A percentile compares a stretch with the other conserved stretches of the same genome.
These are phyloP conservation scores for Kurtzmaniella quercitrusa DNA, from an alignment of 1,139 yeast species.

Conservation along the genomic window DNA sequence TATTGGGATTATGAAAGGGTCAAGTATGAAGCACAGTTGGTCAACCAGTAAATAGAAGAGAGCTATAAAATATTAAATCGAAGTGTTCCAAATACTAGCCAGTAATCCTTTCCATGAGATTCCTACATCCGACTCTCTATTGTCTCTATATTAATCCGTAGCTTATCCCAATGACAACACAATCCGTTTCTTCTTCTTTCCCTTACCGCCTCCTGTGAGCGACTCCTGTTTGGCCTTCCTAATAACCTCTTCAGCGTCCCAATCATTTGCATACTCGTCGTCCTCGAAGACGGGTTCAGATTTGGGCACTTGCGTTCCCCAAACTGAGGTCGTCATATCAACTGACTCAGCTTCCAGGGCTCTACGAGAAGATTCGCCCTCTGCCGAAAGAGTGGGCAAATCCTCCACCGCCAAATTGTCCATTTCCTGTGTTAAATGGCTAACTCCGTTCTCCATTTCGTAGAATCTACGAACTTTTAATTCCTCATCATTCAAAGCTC, in stretches of 20 bases:
- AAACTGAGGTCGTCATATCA: constrained; percentile 40
- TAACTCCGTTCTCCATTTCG: constrained; percentile 47
- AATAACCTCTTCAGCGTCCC: constrained; percentile 48
- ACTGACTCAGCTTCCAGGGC: constrained; percentile 11
- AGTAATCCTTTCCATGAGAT: no score
- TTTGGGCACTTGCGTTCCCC: constrained; percentile 58
- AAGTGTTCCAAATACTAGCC: no score
- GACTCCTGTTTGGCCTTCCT: constrained; percentile 42
- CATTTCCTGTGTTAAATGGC: neutral
- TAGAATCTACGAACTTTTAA: constrained; percentile 51
- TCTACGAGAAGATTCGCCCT: neutral
- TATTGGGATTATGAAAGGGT: constrained; percentile 31
- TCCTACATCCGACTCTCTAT: no score
- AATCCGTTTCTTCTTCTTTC: constrained; percentile 33
- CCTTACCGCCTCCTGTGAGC: constrained; percentile 22
- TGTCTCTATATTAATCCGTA: neutral
- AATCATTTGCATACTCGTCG: constrained; percentile 26
- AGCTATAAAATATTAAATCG: neutral
- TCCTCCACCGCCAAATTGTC: neutral
- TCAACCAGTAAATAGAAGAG: neutral
- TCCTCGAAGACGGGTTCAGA: constrained; percentile 22
- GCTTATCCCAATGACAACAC: constrained; percentile 3
- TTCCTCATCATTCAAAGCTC: constrained; percentile 64
- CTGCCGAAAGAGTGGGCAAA: neutral
- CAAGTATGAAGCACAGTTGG: neutral